phyloP scores from a whole-genome alignment of 73 alveolate species.

The Effrenium voratum region DNA sequence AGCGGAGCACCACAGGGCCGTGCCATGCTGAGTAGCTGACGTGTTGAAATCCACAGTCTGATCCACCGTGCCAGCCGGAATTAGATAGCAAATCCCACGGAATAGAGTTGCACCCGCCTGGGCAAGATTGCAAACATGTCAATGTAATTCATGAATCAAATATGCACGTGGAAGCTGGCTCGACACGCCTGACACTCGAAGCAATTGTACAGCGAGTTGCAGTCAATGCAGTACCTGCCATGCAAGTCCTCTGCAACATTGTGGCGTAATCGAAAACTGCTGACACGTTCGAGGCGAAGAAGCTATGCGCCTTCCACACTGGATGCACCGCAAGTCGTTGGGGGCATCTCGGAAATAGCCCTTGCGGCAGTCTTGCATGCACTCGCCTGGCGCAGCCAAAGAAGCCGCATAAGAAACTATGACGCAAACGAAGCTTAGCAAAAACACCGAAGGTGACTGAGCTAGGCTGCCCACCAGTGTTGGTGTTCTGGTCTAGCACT shows the following conservation, averaged over 20 bases:
- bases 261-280: neutral
- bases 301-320: neutral
- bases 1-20: no score
- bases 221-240: constrained; percentile 50
- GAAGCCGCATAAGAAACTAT: neutral
- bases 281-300: no score
- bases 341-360: constrained; percentile 59
- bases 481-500: constrained; percentile 41
- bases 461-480: neutral
- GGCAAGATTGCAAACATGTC: neutral
- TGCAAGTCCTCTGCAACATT: neutral
- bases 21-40: no score
- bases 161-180: neutral
- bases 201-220: constrained; percentile 79
- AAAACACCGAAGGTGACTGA: no score
- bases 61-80: constrained; percentile 57
- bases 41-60: constrained; percentile 60
- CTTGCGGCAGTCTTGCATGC: constrained; percentile 65
- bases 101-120: constrained; percentile 67
- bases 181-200: constrained; percentile 38
- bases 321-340: constrained; percentile 52
- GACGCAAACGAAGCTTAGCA: neutral
- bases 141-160: neutral
- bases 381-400: neutral
- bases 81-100: constrained; percentile 80